Evolutionary conservation across 2,329 filamentous ascomycete genomes (phyloP), one percentile per base, ranked within the genome.

Genomic region (Coniochaeta pulveracea): DNA sequence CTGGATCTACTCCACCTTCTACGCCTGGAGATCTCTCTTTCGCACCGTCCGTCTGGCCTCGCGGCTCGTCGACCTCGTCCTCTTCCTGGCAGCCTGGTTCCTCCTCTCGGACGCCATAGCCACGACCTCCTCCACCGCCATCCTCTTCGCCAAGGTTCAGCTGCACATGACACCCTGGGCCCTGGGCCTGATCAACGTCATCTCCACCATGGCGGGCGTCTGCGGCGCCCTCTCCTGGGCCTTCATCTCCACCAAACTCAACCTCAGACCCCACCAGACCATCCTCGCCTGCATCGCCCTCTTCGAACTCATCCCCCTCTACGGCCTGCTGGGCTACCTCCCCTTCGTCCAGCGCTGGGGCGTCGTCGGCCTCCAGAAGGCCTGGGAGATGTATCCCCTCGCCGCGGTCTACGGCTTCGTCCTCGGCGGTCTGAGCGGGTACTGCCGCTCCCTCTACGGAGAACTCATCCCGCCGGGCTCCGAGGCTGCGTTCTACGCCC

Each of bases 311-410:
- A 94, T 98, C 33, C 91, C 91, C 0, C 50, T 96, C 1, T 98
- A 98, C 48, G 89, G 88, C 0, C 66, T 98, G 10, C 60, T 93
- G 12, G 88, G 88, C 1, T 95, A 91, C 49, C 66, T 96, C 11
- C 85, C 88, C 0, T 75, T 84, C 6, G 69, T 98, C 29, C 71
- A 76, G 45, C 61, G 66, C 6, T 74, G 81, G 56, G 88, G 85
- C 1, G 76, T 84, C 5, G 60, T 86, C 25, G 91, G 91, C 2
- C 66, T 98, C n/a, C 86, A 94, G 55, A 79, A 91, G 51, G 80
- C 84, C 3, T 94, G 86, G 84, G 91, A 98, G 47, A 95, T 98
- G 85, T 96, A 91, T 47, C 84, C 85, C 0, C 60, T 98, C 1
- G 88, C 85, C 0, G 82, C 83, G 3, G 75, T 96, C 10, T 96